Base-by-base conservation (phyloP, 129 eudicot species). In the Saussurea involucrata region DNA sequence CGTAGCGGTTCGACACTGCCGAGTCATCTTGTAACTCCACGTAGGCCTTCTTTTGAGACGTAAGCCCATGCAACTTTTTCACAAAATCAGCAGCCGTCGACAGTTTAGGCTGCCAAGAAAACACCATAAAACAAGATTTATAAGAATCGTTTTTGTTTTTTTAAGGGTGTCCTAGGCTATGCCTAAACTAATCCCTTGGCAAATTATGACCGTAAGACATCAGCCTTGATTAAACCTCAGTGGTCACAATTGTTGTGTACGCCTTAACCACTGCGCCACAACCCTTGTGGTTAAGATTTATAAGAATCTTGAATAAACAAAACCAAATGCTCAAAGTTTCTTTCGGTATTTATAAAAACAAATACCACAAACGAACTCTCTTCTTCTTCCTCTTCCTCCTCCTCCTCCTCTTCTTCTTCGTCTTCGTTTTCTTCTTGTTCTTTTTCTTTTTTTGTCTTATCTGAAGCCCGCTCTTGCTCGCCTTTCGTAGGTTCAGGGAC, bases 71-170 rank as follows among this genome's bases (percentile, higher is more conserved):
- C 78, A 93, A 72, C 34, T 82, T 90, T 71, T 87, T 90, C 83
- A 90, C 92, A 44, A 93, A 85, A 34, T 74, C 77, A 22, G 97
- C 90, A 72, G 97, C 88, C 8, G 92, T 70, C 0, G 92, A 81
- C 36, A 80, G 31, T 86, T 75, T 83, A 32, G 73, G 74, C 69
- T 79, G 36, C 58, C 6, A 55, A 33, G 9, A 49, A 27, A 2
- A 2, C 2, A 2, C 29, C 1, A 27, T 1, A 2, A 27, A 27
- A 27, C 29, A 76, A 46, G 2, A 49, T n/a, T n/a, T n/a, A 27
- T 1, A 27, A 2, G 2, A 27, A 2, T 1, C 1, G 1, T 27
- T 27, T 27, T 27, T 2, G 1, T 27, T 2, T 27, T 27, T 1
- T 1, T 27, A 2, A 27, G 2, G 29, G 2, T 1, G n/a, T n/a